Evolutionary conservation across 1,284 basidiomycete species (phyloP).

Genomic region (Malassezia restricta): DNA sequence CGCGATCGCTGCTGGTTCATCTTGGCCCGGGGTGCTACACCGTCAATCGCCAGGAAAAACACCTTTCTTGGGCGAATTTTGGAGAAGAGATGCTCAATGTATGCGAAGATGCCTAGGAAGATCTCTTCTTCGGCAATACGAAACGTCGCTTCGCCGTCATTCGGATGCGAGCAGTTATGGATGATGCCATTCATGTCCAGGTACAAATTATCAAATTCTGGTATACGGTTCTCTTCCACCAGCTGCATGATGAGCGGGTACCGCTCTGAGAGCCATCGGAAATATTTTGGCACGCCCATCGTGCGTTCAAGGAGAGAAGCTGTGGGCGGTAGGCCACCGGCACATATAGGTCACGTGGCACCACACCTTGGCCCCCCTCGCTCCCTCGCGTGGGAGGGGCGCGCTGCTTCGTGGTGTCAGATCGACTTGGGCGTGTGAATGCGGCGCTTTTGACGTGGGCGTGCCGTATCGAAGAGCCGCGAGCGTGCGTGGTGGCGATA

Average conservation of each 20-base stretch:
- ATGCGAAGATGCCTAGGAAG: constrained; percentile 88
- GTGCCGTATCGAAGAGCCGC: too few species aligned
- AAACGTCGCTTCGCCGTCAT: constrained; percentile 89
- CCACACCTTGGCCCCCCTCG: too few species aligned
- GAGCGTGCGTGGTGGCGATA: too few species aligned
- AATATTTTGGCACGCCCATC: constrained; percentile 49
- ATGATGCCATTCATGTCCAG: constrained; percentile 98
- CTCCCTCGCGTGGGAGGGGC: too few species aligned
- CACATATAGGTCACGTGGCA: too few species aligned
- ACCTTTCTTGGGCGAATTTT: constrained; percentile 92
- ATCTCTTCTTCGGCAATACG: constrained; percentile 85
- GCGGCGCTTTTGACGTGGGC: too few species aligned
- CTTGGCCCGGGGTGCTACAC: constrained; percentile 94
- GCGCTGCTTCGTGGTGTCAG: too few species aligned
- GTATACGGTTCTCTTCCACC: constrained; percentile 91
- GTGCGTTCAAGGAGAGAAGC: too few species aligned
- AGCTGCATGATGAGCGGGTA: constrained; percentile 96
- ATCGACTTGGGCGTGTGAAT: too few species aligned
- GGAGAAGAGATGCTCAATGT: constrained; percentile 89
- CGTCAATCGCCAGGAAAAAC: constrained; percentile 89
- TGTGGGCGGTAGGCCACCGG: too few species aligned
- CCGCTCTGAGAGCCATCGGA: constrained; percentile 62
- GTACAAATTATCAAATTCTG: constrained; percentile 75
- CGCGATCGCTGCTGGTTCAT: constrained; percentile 87
- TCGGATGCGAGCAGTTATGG: constrained; percentile 64